Percentiles rank a stretch among this genome's conserved stretches.
Evolutionary conservation across 305 asterid species (phyloP).

Genomic region (Stenogyne calaminthoides): DNA sequence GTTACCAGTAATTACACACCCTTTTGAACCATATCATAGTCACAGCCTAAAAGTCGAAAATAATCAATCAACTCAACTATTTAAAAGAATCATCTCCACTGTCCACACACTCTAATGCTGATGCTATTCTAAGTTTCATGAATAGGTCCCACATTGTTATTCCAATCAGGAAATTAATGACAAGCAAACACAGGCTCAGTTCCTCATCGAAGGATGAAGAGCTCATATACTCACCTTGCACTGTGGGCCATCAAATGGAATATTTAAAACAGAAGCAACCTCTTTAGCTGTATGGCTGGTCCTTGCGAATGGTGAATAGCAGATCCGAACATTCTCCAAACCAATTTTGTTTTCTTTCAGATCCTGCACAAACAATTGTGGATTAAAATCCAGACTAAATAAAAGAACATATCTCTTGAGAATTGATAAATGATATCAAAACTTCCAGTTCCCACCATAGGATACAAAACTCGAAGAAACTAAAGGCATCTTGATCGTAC

Average conservation of each 20-base stretch:
- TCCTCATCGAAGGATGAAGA: slow-evolving; percentile 1
- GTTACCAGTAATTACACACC: not conserved
- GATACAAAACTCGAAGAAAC: slow-evolving; percentile 14
- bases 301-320: slow-evolving; percentile 94
- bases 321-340: slow-evolving; percentile 68
- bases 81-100: slow-evolving; percentile 1
- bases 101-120: not conserved
- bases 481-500: not conserved
- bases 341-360: slow-evolving; percentile 50
- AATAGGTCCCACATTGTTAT: not conserved
- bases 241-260: slow-evolving; percentile 79
- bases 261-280: slow-evolving; percentile 68
- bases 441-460: not conserved
- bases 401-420: not conserved
- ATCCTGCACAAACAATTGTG: slow-evolving; percentile 44
- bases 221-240: slow-evolving; percentile 55
- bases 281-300: slow-evolving; percentile 81
- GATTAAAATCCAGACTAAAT: not conserved
- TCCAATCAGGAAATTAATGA: not conserved
- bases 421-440: not conserved
- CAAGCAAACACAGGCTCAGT: slow-evolving; percentile 9
- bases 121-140: slow-evolving; percentile 15
- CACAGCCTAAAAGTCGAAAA: slow-evolving; percentile 14
- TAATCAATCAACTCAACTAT: slow-evolving; percentile 11
- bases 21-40: not conserved